phyloP scores from a whole-genome alignment of 1,284 basidiomycete genomes.

The Apiotrichum brassicae region DNA sequence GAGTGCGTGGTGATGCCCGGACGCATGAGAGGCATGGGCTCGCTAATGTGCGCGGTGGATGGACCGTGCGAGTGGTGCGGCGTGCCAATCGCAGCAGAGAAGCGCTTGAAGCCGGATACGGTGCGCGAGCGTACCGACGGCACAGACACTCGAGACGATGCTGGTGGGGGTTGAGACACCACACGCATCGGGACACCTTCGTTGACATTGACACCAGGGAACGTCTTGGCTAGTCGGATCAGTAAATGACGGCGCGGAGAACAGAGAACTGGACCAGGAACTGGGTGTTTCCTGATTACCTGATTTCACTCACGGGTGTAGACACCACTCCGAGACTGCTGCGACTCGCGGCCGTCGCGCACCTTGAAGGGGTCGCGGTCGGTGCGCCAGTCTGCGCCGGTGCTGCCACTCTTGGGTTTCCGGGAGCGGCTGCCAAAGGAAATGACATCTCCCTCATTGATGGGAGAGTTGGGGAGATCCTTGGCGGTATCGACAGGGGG shows the following conservation, averaged over 20 bases:
- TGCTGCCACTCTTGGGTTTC: neutral
- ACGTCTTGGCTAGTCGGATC: slow-evolving; percentile 6
- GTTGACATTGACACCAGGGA: slow-evolving; percentile 6
- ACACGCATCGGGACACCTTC: neutral
- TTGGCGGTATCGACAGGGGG: neutral
- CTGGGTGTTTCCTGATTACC: no score
- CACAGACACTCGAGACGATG: neutral
- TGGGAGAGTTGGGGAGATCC: neutral
- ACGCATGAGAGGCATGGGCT: neutral
- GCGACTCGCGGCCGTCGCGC: slow-evolving; percentile 12
- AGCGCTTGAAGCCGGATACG: slow-evolving; percentile 7
- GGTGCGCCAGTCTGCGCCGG: neutral
- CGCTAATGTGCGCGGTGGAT: neutral
- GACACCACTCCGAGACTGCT: slow-evolving; percentile 14
- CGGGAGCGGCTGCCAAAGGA: neutral
- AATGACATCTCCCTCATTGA: neutral
- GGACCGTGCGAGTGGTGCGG: neutral
- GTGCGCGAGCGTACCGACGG: slow-evolving; percentile 1
- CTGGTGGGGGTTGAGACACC: neutral
- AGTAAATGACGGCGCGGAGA: neutral
- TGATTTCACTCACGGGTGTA: slow-evolving; percentile 15
- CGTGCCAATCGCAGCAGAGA: slow-evolving; percentile 1
- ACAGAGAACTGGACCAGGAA: neutral
- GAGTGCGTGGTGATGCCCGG: neutral
- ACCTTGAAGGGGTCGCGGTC: slow-evolving; percentile 17